Evolutionary conservation across 2,329 filamentous ascomycete species (phyloP).

Genomic region (Pseudopithomyces maydicus): DNA sequence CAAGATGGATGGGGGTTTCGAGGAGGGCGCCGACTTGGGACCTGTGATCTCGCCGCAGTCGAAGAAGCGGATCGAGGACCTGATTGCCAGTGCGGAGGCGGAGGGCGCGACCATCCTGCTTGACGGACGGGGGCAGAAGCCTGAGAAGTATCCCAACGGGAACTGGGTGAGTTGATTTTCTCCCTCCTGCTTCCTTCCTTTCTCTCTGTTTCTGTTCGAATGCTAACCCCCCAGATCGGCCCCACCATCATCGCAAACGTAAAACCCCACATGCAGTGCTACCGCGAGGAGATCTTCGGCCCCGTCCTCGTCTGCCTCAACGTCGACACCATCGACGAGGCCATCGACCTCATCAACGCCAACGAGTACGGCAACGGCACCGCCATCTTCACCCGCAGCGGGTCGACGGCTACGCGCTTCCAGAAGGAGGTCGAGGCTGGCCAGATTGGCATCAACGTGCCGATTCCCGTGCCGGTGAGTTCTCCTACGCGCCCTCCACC

Average conservation of each 20-base stretch:
- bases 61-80: constrained; percentile 75
- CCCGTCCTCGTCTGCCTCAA: constrained; percentile 83
- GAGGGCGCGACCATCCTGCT: constrained; percentile 84
- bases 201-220: too few relatives aligned
- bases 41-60: constrained; percentile 81
- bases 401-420: constrained; percentile 77
- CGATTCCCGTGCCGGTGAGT: constrained; percentile 66
- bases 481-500: neutral
- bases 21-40: constrained; percentile 77
- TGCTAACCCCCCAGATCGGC: constrained; percentile 62
- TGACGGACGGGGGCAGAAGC: constrained; percentile 76
- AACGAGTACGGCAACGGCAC: constrained; percentile 89
- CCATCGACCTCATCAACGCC: constrained; percentile 78
- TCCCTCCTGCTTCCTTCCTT: too few relatives aligned
- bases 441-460: constrained; percentile 85
- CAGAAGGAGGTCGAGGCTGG: constrained; percentile 82
- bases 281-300: constrained; percentile 84
- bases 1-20: constrained; percentile 80
- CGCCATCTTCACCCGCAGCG: constrained; percentile 81
- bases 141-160: constrained; percentile 79
- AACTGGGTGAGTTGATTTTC: constrained; percentile 65
- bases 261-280: constrained; percentile 80
- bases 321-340: constrained; percentile 77
- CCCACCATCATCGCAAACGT: constrained; percentile 85
- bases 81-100: constrained; percentile 77